Conservation (phyloP, 768 basidiomycete genomes). For the Tulasnella sp. region DNA sequence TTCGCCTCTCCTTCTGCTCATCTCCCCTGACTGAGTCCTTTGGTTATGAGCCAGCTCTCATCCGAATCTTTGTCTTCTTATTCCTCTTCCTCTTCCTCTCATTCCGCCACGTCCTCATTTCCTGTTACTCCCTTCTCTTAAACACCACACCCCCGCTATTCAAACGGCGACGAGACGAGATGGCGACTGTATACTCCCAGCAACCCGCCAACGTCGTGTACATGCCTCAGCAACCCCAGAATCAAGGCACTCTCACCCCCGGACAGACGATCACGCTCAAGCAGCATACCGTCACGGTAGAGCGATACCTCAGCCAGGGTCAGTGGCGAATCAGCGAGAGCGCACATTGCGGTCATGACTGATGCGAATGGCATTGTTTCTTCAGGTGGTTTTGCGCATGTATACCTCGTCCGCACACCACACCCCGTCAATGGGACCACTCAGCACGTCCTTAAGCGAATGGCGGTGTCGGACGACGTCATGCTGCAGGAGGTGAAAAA, state of each 20-base stretch:
- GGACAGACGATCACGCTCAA: conserved; percentile 88
- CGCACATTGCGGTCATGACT: conserved; percentile 19
- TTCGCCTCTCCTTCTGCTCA: no score
- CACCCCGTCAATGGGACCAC: conserved; percentile 83
- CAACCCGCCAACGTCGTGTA: conserved; percentile 12
- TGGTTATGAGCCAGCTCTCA: no score
- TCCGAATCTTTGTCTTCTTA: no score
- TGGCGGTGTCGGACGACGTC: conserved; percentile 80
- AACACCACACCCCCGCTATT: no score
- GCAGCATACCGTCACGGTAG: conserved; percentile 82
- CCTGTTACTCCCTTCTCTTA: no score
- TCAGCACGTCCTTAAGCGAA: conserved; percentile 93
- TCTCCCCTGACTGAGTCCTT: no score
- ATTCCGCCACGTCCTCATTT: no score
- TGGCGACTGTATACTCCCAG: conserved; percentile 9
- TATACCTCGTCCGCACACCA: conserved; percentile 85
- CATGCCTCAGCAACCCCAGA: conserved; percentile 17
- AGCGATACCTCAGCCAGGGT: conserved; percentile 95
- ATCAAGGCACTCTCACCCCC: conserved; percentile 33
- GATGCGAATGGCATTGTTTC: neutral
- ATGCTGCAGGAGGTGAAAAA: conserved; percentile 91
- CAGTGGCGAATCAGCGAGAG: conserved; percentile 20
- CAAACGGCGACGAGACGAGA: neutral
- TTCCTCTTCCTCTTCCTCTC: no score
- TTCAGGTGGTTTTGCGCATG: conserved; percentile 88